Evolutionary conservation across 176 grass and related monocot genomes (phyloP).

Genomic region (Aechmea fasciata): DNA sequence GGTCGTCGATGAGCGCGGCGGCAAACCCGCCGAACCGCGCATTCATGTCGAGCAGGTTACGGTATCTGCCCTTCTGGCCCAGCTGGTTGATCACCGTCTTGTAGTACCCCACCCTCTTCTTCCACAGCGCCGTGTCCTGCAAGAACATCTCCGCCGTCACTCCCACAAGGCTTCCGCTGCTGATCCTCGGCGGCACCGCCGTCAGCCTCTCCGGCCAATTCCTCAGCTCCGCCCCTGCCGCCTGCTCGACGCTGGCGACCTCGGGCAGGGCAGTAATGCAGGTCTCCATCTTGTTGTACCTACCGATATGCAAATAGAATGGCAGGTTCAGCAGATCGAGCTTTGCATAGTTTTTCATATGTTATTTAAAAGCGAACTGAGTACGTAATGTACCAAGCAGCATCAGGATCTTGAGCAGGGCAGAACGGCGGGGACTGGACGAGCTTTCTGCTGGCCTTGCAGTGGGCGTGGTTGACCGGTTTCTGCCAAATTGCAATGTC

Average conservation of each 20-base stretch:
- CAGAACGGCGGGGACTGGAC: slow-evolving; percentile 24
- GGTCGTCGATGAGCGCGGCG: slow-evolving; percentile 28
- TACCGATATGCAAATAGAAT: background rate
- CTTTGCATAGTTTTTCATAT: background rate
- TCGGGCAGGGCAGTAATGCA: slow-evolving; percentile 41
- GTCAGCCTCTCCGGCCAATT: slow-evolving; percentile 40
- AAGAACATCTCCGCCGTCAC: slow-evolving; percentile 25
- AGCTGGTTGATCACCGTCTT: slow-evolving; percentile 32
- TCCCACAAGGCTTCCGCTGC: slow-evolving; percentile 15
- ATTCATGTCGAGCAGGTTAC: slow-evolving; percentile 63
- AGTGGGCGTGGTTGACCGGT: slow-evolving; percentile 28
- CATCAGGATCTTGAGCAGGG: slow-evolving; percentile 16
- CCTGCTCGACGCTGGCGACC: slow-evolving; percentile 7
- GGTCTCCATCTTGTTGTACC: slow-evolving; percentile 35
- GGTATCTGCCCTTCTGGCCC: slow-evolving; percentile 39
- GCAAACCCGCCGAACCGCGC: slow-evolving; percentile 33
- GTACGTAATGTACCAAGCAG: slow-evolving; percentile 24
- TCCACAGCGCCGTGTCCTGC: slow-evolving; percentile 35
- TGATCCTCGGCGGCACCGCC: slow-evolving; percentile 32
- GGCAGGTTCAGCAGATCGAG: background rate
- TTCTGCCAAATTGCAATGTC: slow-evolving; percentile 50
- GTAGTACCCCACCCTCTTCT: slow-evolving; percentile 33
- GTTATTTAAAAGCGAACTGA: background rate
- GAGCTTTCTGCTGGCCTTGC: slow-evolving; percentile 16
- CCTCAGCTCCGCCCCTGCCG: slow-evolving; percentile 18